Percentiles rank a stretch among this genome's conserved stretches.
These are phyloP conservation scores for Trichoderma brevicompactum DNA, from an alignment of 2,329 filamentous ascomycete genomes.

Conservation along the genomic window DNA sequence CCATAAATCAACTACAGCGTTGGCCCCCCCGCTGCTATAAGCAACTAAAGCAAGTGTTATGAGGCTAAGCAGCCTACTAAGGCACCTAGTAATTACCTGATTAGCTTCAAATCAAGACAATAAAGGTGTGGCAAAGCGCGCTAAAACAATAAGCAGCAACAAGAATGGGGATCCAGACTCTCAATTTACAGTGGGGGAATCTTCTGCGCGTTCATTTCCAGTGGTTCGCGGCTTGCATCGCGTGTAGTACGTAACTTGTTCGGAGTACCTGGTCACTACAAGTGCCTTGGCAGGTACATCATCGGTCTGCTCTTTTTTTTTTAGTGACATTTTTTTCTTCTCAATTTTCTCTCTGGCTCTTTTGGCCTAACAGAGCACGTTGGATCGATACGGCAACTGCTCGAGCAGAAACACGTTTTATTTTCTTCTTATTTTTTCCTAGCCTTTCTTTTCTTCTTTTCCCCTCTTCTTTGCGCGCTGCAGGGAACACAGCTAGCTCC, in stretches of 20 bases:
- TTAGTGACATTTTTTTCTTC: conserved; percentile 2
- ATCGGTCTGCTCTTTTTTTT: neutral
- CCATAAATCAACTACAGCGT: neutral
- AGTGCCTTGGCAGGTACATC: conserved; percentile 8
- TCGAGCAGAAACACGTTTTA: neutral
- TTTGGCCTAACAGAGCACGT: conserved; percentile 8
- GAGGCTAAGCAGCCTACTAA: neutral
- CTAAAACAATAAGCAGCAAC: conserved; percentile 7
- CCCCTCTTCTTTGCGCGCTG: neutral
- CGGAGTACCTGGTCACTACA: neutral
- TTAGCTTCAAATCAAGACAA: too few relatives aligned
- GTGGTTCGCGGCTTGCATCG: neutral
- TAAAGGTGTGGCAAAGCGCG: neutral
- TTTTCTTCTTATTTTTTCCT: neutral
- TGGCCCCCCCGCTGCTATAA: neutral
- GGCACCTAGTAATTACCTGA: neutral
- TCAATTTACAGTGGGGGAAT: neutral
- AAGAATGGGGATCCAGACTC: neutral
- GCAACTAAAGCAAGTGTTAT: neutral
- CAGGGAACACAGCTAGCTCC: neutral
- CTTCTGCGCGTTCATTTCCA: neutral
- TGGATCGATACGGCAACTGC: neutral
- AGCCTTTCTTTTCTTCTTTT: neutral
- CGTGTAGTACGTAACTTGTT: neutral
- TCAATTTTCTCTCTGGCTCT: neutral